Conservation (phyloP, 2,329 filamentous ascomycete species). For the Didymosphaeria variabile region DNA sequence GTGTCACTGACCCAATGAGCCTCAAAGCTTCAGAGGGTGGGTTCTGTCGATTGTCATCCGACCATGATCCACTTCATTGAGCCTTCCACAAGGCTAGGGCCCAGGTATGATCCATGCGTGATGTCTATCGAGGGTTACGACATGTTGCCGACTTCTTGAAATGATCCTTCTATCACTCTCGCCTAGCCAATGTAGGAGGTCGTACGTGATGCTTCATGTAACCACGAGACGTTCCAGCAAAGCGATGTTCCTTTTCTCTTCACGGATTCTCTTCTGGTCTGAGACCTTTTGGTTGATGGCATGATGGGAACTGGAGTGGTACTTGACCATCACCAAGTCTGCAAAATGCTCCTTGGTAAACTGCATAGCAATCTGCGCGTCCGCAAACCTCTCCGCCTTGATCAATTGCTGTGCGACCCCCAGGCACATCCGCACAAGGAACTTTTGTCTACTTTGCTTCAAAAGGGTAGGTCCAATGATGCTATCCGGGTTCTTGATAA, state of each 20-base stretch:
- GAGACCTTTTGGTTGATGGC: constrained; percentile 1
- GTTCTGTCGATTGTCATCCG: no score
- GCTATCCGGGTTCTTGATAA: constrained; percentile 35
- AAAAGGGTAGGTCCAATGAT: constrained; percentile 23
- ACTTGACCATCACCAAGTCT: constrained; percentile 37
- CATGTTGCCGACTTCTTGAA: no score
- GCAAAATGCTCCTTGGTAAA: constrained; percentile 43
- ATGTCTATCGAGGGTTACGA: no score
- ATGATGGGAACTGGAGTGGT: constrained; percentile 8
- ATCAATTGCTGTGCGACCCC: constrained; percentile 41
- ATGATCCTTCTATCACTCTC: no score
- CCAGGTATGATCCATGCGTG: no score
- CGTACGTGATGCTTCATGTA: constrained; percentile 19
- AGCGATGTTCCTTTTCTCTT: constrained; percentile 34
- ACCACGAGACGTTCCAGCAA: constrained; percentile 37
- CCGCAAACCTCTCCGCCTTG: constrained; percentile 36
- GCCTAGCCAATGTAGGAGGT: no score
- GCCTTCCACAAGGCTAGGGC: no score
- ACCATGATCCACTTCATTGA: no score
- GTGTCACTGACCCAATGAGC: no score
- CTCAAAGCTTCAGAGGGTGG: no score
- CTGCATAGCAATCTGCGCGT: constrained; percentile 41
- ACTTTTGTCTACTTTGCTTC: constrained; percentile 25
- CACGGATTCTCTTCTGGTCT: constrained; percentile 13
- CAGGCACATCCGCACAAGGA: constrained; percentile 42